Evolutionary conservation across 805 yeast species (phyloP).

Genomic region (Lipomyces lipofer): DNA sequence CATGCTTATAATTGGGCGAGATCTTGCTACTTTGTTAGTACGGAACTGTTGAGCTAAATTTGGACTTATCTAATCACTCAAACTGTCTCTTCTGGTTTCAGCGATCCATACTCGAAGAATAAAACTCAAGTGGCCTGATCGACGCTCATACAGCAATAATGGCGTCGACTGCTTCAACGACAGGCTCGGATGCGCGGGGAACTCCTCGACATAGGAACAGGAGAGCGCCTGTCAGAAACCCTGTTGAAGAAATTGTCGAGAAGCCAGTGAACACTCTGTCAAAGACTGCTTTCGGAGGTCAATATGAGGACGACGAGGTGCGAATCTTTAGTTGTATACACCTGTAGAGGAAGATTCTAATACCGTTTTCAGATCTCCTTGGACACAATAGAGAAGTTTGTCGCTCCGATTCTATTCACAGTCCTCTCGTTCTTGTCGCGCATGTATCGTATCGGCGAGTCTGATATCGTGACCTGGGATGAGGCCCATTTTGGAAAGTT

Average conservation of each 20-base stretch:
- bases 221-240: background rate
- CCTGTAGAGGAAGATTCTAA: background rate
- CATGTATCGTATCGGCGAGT: constrained; percentile 67
- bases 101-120: too few relatives aligned
- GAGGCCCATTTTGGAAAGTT: constrained; percentile 98
- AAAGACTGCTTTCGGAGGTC: background rate
- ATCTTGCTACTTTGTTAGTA: too few relatives aligned
- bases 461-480: constrained; percentile 85
- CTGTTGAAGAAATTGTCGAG: background rate
- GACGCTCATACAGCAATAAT: too few relatives aligned
- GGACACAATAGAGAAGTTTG: constrained; percentile 14
- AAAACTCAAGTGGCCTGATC: too few relatives aligned
- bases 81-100: too few relatives aligned
- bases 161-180: constrained; percentile 2
- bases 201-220: background rate
- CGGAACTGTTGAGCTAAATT: too few relatives aligned
- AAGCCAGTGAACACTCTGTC: background rate
- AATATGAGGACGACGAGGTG: constrained; percentile 1
- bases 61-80: too few relatives aligned
- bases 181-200: background rate
- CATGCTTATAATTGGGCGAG: too few relatives aligned
- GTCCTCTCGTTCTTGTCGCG: constrained; percentile 55
- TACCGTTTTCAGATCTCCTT: constrained; percentile 5
- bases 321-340: background rate
- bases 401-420: constrained; percentile 52